Base-by-base conservation (phyloP, 2,329 filamentous ascomycete genomes). In the Lachnellula cervina region DNA sequence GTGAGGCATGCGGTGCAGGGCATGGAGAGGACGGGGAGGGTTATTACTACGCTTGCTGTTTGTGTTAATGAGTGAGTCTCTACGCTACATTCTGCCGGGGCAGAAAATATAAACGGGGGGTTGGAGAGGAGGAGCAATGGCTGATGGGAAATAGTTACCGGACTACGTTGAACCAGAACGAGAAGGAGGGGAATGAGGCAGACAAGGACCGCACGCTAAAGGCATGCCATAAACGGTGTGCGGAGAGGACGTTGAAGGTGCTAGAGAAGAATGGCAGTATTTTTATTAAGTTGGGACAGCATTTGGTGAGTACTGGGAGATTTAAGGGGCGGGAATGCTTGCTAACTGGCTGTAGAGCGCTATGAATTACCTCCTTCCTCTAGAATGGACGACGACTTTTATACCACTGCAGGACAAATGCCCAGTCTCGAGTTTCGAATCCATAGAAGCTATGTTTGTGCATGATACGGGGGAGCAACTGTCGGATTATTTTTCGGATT, bases 201-300 rank as follows among this genome's bases (percentile, higher is more conserved):
- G 82, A 90, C 70, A 83, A 84, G 68, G 76, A 81, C n/a, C 77
- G 73, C n/a, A 72, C 87, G 38, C 76, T 99, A 51, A 88, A 84
- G 64, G 85, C 86, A 60, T 97, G 94, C 69, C 94, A 99, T 73
- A 88, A 95, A 70, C 83, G 94, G 72, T 99, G 94, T 74, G 94
- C 94, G 32, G 82, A 90, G 66, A 84, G 94, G 59, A 97, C 94
- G 1, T 76, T 97, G 43, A 81, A 80, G 55, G 92, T 95, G 1
- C 76, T 97, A 62, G 94, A 99, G 78, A 90, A 89, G 77, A 97
- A 97, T 72, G 94, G 95, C 25, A 96, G 93, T 28, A 96, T 99
- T 61, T 99, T 97, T 66, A 97, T 99, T 71, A 99, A 99, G 74
- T 77, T 99, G 40, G 94, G 94, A 7, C 94, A 99, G 68, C 94